Conservation (phyloP, 306 rosid genomes). For the Cucumis melo region DNA sequence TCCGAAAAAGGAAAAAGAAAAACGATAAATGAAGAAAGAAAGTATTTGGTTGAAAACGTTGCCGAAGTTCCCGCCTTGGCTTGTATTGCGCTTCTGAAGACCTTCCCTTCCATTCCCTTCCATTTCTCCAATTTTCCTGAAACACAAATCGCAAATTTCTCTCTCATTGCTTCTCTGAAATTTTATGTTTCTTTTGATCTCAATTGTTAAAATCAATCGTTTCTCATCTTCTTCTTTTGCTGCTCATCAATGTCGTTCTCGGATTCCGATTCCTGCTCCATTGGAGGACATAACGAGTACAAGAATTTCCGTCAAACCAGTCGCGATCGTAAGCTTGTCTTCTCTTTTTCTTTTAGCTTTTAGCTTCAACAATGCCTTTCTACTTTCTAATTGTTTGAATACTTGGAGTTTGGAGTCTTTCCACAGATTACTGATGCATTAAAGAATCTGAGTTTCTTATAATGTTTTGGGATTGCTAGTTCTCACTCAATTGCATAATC, state of each 20-base stretch:
- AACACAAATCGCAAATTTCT: slow-evolving; percentile 7
- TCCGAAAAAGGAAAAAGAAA: background rate
- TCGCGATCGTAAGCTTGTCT: slow-evolving; percentile 56
- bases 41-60: slow-evolving; percentile 14
- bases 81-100: slow-evolving; percentile 8
- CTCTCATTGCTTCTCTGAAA: slow-evolving; percentile 10
- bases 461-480: background rate
- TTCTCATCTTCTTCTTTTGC: slow-evolving; percentile 1
- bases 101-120: slow-evolving; percentile 12
- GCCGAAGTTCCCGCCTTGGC: slow-evolving; percentile 35
- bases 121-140: slow-evolving; percentile 14
- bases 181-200: background rate
- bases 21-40: background rate
- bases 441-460: background rate
- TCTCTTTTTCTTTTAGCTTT: background rate
- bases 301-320: slow-evolving; percentile 55
- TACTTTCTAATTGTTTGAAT: too few species aligned
- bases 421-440: background rate
- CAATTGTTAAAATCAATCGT: background rate
- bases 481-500: background rate
- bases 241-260: slow-evolving; percentile 59
- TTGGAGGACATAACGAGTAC: slow-evolving; percentile 42
- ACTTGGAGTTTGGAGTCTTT: background rate
- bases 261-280: slow-evolving; percentile 51
- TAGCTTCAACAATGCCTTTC: too few species aligned